Base-by-base conservation (phyloP, 164 flowering plant species). In the Annona cherimola region DNA sequence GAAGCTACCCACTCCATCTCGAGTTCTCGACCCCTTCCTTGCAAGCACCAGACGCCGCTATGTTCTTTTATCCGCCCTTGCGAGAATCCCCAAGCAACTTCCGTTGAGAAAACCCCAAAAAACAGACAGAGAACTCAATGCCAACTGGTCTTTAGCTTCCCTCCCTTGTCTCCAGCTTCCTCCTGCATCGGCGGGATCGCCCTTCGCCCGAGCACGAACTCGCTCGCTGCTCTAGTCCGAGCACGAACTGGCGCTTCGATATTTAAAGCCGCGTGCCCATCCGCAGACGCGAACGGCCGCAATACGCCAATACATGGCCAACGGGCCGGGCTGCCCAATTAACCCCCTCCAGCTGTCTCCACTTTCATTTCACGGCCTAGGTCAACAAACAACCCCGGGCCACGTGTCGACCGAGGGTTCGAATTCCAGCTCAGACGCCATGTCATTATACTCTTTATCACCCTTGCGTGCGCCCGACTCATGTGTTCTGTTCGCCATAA, bases 1-100 rank as follows among this genome's bases (percentile, higher is more conserved):
- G 81, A 72, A 41, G 79, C 77, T 66, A 81, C 64, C 87, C 87
- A 79, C 76, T 84, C 93, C 88, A 88, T 86, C 55, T 74, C 57
- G 41, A 62, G 57, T 9, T 42, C 72, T 20, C 4, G 26, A 14
- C 3, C 11, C 45, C 63, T 42, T 26, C 12, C 63, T 2, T 35
- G 5, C 66, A 42, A 44, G 45, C 43, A 45, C 9, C 43, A 35
- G 60, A 2, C 44, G 0, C 57, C 44, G 1, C 2, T 26, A 42
- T 2, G 35, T 1, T 41, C 44, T 59, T 43, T 4, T 60, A 19
- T 40, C 18, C 43, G 40, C 26, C 42, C 57, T 5, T 2, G 3
- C 4, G 4, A 1, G n/a, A 50, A 5, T 18, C 20, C 20, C 59
- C 50, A 69, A 75, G 68, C 69, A 26, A 69, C 12, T 65, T 67